phyloP scores from a whole-genome alignment of 2,329 filamentous ascomycete species.

The Botryotinia globosa region DNA sequence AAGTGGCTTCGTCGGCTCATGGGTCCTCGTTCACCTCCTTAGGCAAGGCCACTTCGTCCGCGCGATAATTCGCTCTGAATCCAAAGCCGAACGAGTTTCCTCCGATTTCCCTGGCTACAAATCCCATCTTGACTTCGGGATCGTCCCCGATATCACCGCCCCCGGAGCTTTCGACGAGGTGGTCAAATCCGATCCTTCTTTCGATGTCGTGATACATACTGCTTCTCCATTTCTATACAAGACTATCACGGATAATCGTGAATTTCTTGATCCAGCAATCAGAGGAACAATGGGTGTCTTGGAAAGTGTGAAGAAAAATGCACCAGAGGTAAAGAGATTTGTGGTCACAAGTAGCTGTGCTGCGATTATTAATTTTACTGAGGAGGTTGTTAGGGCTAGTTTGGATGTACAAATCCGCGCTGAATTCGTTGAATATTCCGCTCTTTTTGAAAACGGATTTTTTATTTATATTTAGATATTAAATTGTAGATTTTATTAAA shows the following conservation, averaged over 20 bases:
- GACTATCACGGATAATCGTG: conserved; percentile 35
- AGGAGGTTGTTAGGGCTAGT: not conserved
- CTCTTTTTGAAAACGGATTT: too few relatives aligned
- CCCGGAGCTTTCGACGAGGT: conserved; percentile 65
- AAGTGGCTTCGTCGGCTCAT: conserved; percentile 37
- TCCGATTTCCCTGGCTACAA: conserved; percentile 39
- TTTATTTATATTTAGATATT: too few relatives aligned
- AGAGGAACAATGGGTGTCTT: conserved; percentile 67
- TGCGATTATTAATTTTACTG: conserved; percentile 34
- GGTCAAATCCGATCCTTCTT: conserved; percentile 55
- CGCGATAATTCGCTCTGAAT: conserved; percentile 44
- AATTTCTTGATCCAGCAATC: conserved; percentile 53
- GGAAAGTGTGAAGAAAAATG: conserved; percentile 60
- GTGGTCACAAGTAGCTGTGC: conserved; percentile 49
- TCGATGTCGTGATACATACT: conserved; percentile 61
- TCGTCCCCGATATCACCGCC: conserved; percentile 70
- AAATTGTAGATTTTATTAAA: too few relatives aligned
- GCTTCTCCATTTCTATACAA: conserved; percentile 52
- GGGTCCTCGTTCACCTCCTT: conserved; percentile 34
- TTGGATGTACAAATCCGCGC: too few relatives aligned
- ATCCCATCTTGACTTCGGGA: conserved; percentile 42
- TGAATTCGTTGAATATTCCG: too few relatives aligned
- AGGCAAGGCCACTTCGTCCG: conserved; percentile 39
- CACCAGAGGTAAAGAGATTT: conserved; percentile 65
- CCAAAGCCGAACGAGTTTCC: conserved; percentile 45